These are phyloP conservation scores for Ambrosia trifida DNA, from an alignment of 129 eudicot genomes.

Conservation along the genomic window DNA sequence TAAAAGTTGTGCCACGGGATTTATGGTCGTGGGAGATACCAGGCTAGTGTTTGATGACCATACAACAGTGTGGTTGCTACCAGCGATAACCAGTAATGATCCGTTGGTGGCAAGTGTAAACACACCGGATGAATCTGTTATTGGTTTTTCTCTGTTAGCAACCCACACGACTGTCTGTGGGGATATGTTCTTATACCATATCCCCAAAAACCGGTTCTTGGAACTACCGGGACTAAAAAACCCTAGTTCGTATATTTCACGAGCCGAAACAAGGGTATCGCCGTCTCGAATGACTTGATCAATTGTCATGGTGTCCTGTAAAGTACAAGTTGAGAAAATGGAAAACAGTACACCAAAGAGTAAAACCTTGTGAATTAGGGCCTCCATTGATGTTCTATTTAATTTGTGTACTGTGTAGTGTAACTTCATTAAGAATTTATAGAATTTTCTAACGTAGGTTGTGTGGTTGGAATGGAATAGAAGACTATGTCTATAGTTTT, in stretches of 20 bases:
- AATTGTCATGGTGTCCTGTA: slow-evolving; percentile 8
- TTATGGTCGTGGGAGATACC: slow-evolving; percentile 9
- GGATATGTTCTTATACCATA: slow-evolving; percentile 34
- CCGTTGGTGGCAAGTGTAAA: slow-evolving; percentile 27
- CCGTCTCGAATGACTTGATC: slow-evolving; percentile 10
- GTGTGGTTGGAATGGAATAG: neutral
- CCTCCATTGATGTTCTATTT: neutral
- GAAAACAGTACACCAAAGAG: neutral
- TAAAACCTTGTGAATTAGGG: neutral
- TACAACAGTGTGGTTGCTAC: neutral
- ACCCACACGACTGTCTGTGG: slow-evolving; percentile 41
- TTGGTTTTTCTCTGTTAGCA: slow-evolving; percentile 37
- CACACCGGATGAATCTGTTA: slow-evolving; percentile 21
- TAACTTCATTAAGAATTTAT: neutral
- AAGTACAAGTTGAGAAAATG: neutral
- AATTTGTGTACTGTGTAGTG: neutral
- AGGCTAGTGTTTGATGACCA: slow-evolving; percentile 24
- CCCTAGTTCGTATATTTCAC: slow-evolving; percentile 24
- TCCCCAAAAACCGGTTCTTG: slow-evolving; percentile 31
- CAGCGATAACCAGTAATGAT: slow-evolving; percentile 22
- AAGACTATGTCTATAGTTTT: no score
- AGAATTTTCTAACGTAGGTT: neutral
- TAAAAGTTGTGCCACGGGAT: slow-evolving; percentile 35
- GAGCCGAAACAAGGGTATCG: slow-evolving; percentile 16
- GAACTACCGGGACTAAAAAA: slow-evolving; percentile 40